A percentile compares a stretch with the other conserved stretches of the same genome.
phyloP scores from a whole-genome alignment of 768 basidiomycete species.

The Suillus weaverae region DNA sequence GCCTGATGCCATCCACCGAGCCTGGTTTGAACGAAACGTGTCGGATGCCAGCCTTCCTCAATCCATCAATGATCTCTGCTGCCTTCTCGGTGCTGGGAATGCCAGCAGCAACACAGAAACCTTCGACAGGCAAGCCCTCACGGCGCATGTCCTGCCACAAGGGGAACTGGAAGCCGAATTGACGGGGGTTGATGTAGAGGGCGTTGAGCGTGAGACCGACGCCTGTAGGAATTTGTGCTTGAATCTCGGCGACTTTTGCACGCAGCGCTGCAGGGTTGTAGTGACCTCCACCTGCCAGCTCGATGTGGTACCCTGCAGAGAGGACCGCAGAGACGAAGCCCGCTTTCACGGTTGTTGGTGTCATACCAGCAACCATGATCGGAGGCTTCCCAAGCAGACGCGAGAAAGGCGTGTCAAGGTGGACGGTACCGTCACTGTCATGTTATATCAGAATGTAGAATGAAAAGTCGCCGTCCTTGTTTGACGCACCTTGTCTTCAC shows the following conservation, averaged over 20 bases:
- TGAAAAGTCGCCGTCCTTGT: conserved; percentile 6
- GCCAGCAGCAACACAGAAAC: conserved; percentile 98
- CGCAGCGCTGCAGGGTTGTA: conserved; percentile 91
- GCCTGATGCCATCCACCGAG: conserved; percentile 95
- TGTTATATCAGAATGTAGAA: conserved; percentile 5
- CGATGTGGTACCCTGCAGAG: conserved; percentile 92
- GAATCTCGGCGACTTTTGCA: conserved; percentile 90
- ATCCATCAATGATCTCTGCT: conserved; percentile 87
- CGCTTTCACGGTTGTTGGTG: conserved; percentile 92
- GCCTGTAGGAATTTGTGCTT: conserved; percentile 78
- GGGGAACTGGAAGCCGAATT: conserved; percentile 96
- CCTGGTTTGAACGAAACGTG: conserved; percentile 99
- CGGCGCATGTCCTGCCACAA: conserved; percentile 97
- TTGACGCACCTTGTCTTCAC: conserved; percentile 80
- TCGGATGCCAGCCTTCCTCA: conserved; percentile 84
- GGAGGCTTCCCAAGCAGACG: conserved; percentile 95
- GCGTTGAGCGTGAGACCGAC: conserved; percentile 93
- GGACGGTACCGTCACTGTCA: conserved; percentile 81
- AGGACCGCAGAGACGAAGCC: conserved; percentile 94
- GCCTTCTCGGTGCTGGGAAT: conserved; percentile 97
- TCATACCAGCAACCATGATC: conserved; percentile 99
- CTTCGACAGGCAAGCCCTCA: conserved; percentile 94
- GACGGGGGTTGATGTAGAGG: conserved; percentile 97
- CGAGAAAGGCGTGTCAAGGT: conserved; percentile 96
- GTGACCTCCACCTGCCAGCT: conserved; percentile 97